Evolutionary conservation across 352 stramenopile genomes (phyloP).

Genomic region (Phytophthora pini): DNA sequence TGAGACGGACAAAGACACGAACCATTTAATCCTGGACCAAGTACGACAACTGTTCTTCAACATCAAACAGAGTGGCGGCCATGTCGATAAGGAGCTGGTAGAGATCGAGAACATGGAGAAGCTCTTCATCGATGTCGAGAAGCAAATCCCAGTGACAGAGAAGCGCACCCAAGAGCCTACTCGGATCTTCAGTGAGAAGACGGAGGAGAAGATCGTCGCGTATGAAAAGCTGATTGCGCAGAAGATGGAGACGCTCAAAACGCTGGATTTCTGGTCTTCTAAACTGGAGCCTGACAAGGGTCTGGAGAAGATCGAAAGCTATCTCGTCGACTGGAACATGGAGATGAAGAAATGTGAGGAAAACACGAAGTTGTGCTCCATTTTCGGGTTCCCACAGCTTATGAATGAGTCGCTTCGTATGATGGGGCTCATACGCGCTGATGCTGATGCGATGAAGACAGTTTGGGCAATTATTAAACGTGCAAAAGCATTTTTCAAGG

Average conservation of each 20-base stretch:
- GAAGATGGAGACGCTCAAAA: constrained; percentile 85
- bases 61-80: constrained; percentile 79
- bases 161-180: constrained; percentile 80
- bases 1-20: constrained; percentile 69
- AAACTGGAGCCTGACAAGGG: constrained; percentile 82
- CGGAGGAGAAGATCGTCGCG: constrained; percentile 91
- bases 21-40: constrained; percentile 81
- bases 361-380: constrained; percentile 91
- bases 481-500: constrained; percentile 73
- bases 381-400: constrained; percentile 95
- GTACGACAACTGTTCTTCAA: constrained; percentile 78
- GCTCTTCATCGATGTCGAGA: constrained; percentile 79
- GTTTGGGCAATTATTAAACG: constrained; percentile 86
- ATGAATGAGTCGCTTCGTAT: constrained; percentile 92
- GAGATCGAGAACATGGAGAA: constrained; percentile 89
- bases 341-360: constrained; percentile 93
- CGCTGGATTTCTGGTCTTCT: constrained; percentile 85
- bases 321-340: constrained; percentile 83
- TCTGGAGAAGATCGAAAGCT: constrained; percentile 85
- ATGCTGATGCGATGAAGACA: constrained; percentile 79
- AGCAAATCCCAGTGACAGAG: constrained; percentile 80
- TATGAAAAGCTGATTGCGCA: constrained; percentile 93
- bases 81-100: constrained; percentile 85
- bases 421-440: constrained; percentile 88
- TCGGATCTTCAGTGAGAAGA: constrained; percentile 92